phyloP scores from a whole-genome alignment of 306 rosid genomes.

The Inga oerstediana region DNA sequence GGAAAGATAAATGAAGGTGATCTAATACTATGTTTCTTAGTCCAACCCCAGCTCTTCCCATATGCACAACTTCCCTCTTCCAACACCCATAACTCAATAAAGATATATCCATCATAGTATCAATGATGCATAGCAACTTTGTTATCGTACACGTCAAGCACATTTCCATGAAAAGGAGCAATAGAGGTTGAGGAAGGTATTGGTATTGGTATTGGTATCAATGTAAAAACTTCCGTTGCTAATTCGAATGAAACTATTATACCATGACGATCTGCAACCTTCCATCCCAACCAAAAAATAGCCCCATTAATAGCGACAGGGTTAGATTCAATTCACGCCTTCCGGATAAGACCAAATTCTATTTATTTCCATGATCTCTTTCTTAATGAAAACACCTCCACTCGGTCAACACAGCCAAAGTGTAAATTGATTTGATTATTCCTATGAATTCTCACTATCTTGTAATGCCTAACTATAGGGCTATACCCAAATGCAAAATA shows the following conservation, averaged over 20 bases:
- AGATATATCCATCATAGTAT: too few species aligned
- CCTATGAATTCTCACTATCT: too few species aligned
- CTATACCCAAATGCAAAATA: too few species aligned
- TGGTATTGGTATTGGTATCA: neutral
- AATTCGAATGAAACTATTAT: constrained; percentile 2
- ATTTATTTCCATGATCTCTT: too few species aligned
- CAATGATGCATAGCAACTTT: neutral
- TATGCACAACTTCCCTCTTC: neutral
- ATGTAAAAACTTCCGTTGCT: neutral
- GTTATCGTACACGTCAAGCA: neutral
- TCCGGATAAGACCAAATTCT: too few species aligned
- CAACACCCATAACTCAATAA: neutral
- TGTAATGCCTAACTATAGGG: too few species aligned
- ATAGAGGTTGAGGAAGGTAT: neutral
- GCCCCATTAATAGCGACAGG: neutral
- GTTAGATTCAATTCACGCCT: too few species aligned
- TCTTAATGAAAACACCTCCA: too few species aligned
- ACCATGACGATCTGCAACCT: too few species aligned
- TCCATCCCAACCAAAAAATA: neutral
- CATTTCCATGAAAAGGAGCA: too few species aligned
- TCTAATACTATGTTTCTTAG: neutral
- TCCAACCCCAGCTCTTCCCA: neutral
- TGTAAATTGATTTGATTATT: too few species aligned
- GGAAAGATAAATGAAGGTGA: neutral
- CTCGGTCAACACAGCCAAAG: too few species aligned